Conservation (phyloP, 208 protist genomes). For the Acanthamoeba triangularis region DNA sequence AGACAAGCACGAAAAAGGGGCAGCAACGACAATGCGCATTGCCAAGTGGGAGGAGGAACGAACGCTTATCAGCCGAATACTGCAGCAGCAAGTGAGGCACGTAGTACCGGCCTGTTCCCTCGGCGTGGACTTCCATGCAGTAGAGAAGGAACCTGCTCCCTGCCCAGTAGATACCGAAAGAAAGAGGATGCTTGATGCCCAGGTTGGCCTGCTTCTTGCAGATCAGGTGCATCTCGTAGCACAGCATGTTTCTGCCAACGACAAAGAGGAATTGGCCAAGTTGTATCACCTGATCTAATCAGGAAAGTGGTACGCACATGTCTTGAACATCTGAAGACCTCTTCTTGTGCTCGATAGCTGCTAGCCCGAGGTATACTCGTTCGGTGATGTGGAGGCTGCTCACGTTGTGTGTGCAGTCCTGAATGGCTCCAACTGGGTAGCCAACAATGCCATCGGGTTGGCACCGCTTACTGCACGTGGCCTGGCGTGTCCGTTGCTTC, state of each 20-base stretch:
- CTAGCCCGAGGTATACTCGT: neutral
- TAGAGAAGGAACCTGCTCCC: neutral
- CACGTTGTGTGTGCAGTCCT: too few relatives aligned
- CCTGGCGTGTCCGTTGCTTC: neutral
- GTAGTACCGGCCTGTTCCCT: neutral
- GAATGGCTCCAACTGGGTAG: neutral
- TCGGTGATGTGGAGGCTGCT: neutral
- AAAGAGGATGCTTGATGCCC: neutral
- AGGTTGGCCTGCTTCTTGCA: conserved; percentile 10
- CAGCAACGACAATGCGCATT: neutral
- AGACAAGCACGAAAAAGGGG: neutral
- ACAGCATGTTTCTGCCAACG: neutral
- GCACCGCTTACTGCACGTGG: neutral
- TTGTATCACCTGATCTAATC: neutral
- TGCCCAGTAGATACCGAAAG: conserved; percentile 60
- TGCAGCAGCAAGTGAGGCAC: conserved; percentile 7
- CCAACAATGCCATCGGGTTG: conserved; percentile 10
- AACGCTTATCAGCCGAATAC: neutral
- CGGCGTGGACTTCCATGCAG: neutral
- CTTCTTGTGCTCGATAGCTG: neutral
- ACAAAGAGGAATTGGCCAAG: neutral
- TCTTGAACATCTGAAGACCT: neutral
- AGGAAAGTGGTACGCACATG: neutral
- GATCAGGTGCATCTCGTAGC: conserved; percentile 46
- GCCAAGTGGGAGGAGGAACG: neutral